phyloP scores from a whole-genome alignment of 768 basidiomycete genomes.

The Paxillus ammoniavirescens region DNA sequence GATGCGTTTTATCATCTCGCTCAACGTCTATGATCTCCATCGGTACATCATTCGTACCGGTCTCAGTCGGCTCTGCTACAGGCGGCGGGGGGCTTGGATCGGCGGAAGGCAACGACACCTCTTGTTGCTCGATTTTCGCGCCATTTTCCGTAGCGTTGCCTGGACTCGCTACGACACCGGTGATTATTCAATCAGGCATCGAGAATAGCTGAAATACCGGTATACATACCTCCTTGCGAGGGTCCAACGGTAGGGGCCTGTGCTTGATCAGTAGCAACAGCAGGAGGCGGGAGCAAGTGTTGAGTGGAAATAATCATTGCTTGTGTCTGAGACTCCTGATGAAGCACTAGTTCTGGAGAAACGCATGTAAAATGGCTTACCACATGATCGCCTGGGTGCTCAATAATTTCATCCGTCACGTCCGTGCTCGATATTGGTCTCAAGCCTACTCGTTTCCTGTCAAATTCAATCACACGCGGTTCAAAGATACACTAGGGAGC shows the following conservation, averaged over 20 bases:
- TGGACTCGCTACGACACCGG: constrained; percentile 18
- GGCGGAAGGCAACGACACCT: constrained; percentile 32
- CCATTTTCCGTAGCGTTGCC: constrained; percentile 20
- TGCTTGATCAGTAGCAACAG: constrained; percentile 13
- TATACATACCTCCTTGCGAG: constrained; percentile 25
- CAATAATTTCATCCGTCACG: constrained; percentile 75
- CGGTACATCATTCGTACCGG: constrained; percentile 29
- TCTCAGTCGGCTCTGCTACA: constrained; percentile 15
- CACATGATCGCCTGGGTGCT: constrained; percentile 51
- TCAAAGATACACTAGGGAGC: constrained; percentile 79
- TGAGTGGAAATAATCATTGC: constrained; percentile 92
- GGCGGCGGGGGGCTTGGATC: constrained; percentile 30
- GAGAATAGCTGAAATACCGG: not conserved
- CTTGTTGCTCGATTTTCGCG: constrained; percentile 35
- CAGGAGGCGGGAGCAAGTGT: constrained; percentile 56
- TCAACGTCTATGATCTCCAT: constrained; percentile 33
- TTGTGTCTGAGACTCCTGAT: constrained; percentile 57
- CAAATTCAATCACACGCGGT: constrained; percentile 89
- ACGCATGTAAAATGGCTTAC: constrained; percentile 32
- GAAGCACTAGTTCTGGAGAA: constrained; percentile 1
- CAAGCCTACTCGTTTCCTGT: constrained; percentile 60
- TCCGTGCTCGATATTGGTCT: constrained; percentile 50
- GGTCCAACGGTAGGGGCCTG: constrained; percentile 22
- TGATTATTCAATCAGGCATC: not conserved
- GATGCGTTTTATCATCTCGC: constrained; percentile 23